Evolutionary conservation across 129 eudicot species (phyloP).

Genomic region (Pittosporum tobira): DNA sequence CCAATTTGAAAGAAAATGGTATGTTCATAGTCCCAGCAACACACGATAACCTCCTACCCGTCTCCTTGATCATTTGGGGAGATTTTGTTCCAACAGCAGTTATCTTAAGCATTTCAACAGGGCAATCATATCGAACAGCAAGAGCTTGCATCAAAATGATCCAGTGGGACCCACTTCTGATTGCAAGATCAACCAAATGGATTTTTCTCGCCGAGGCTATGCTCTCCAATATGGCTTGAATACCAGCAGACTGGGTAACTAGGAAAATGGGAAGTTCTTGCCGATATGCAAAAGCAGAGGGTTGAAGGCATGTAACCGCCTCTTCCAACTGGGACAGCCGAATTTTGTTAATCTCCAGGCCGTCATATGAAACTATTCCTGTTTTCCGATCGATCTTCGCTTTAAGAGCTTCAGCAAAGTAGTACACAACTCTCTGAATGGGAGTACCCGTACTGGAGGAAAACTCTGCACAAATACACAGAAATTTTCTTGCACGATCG

Average conservation of each 20-base stretch:
- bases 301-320: neutral
- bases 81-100: slow-evolving; percentile 12
- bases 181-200: slow-evolving; percentile 18
- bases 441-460: slow-evolving; percentile 9
- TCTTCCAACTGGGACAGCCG: neutral
- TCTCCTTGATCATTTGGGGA: neutral
- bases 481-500: slow-evolving; percentile 7
- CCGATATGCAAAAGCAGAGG: slow-evolving; percentile 3
- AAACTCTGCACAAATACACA: neutral
- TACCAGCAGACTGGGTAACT: slow-evolving; percentile 9
- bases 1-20: slow-evolving; percentile 7
- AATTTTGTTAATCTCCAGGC: neutral
- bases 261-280: slow-evolving; percentile 12
- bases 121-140: slow-evolving; percentile 10
- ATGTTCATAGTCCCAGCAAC: slow-evolving; percentile 5
- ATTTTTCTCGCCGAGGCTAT: slow-evolving; percentile 8
- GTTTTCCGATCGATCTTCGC: slow-evolving; percentile 13
- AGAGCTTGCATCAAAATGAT: slow-evolving; percentile 24
- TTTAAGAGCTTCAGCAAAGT: slow-evolving; percentile 17
- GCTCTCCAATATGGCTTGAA: slow-evolving; percentile 20
- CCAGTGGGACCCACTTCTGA: slow-evolving; percentile 15
- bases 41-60: neutral
- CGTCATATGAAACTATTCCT: neutral
- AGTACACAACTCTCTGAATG: slow-evolving; percentile 5
- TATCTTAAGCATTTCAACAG: slow-evolving; percentile 6